Evolutionary conservation across 2,329 filamentous ascomycete genomes (phyloP), one percentile per base, ranked within the genome.

Genomic region (Penicillium thymicola): DNA sequence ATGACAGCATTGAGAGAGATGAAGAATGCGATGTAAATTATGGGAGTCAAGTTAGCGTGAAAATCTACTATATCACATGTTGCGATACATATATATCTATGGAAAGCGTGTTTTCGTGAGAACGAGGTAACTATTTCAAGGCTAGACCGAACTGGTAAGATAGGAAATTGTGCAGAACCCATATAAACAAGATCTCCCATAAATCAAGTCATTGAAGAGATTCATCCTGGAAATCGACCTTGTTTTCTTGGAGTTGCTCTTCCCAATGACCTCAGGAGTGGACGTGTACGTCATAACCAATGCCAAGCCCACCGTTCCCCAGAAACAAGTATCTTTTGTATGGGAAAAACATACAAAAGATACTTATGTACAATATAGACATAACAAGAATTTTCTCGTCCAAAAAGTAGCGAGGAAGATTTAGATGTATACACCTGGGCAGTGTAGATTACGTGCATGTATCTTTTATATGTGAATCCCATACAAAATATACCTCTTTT

Each of bases 1-100:
- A 96, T 99, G 89, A 83, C 82, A 32, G 87, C 87, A 67, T 78
- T 97, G 67, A 82, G 94, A 53, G 90, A 95, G 75, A 87, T 96
- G 88, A 99, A 97, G 85, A 80, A 81, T 62, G 65, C 68, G 4
- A 76, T 76, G 73, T 78, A 67, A 41, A 52, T n/a, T 41, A 48
- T n/a, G 16, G 0, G 3, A 41, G 14, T 23, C 14, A 36, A 28
- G 10, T 41, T 43, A 45, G 34, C 41, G 21, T 30, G 21, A 2
- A 42, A 41, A 25, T 36, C 27, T 30, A 40, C 21, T 13, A 18
- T 4, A 40, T 27, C n/a, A 34, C 11, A 4, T 25, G 25, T 16
- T 23, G 27, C 25, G 40, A 37, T 40, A 38, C 14, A 43, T 41
- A 38, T 18, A 43, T 41, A 7, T 18, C 30, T 1, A 16, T 32